Percentiles rank a stretch among this genome's conserved stretches.
phyloP scores from a whole-genome alignment of 1,284 basidiomycete species.

The Moniliella sp. region DNA sequence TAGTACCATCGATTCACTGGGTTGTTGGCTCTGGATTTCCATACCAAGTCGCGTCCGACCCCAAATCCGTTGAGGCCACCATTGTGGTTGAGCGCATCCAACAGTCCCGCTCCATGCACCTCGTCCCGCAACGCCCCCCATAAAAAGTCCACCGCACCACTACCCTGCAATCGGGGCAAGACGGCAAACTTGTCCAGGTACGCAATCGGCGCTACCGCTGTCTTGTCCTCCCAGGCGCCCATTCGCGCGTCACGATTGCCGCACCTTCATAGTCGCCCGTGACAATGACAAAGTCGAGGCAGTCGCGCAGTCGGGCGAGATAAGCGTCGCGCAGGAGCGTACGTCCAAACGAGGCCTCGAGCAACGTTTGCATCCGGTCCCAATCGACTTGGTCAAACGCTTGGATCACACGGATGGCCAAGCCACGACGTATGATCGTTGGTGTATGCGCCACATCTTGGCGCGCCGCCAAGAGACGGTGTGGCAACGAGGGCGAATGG shows the following conservation, averaged over 20 bases:
- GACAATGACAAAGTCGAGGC: slow-evolving; percentile 76
- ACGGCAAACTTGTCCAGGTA: slow-evolving; percentile 99
- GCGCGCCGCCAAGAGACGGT: slow-evolving; percentile 65
- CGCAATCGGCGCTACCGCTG: slow-evolving; percentile 41
- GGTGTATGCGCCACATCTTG: slow-evolving; percentile 72
- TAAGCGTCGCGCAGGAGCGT: slow-evolving; percentile 54
- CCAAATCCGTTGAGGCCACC: slow-evolving; percentile 70
- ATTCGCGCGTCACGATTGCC: slow-evolving; percentile 77
- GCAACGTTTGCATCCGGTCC: slow-evolving; percentile 51
- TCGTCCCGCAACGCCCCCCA: slow-evolving; percentile 98
- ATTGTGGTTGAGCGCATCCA: slow-evolving; percentile 72
- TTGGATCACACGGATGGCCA: slow-evolving; percentile 61
- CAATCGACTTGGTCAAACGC: slow-evolving; percentile 48
- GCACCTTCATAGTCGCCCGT: slow-evolving; percentile 89
- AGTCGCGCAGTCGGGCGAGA: slow-evolving; percentile 51
- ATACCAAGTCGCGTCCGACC: slow-evolving; percentile 76
- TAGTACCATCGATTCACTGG: slow-evolving; percentile 99
- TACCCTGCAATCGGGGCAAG: slow-evolving; percentile 75
- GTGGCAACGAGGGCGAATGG: slow-evolving; percentile 76
- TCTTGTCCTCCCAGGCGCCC: slow-evolving; percentile 15
- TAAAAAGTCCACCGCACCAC: slow-evolving; percentile 93
- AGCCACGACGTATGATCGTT: slow-evolving; percentile 68
- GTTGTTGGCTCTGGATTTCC: slow-evolving; percentile 76
- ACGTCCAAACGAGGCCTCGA: slow-evolving; percentile 67
- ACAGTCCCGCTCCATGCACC: slow-evolving; percentile 79